phyloP scores from a whole-genome alignment of 83 land plant genomes.

The Picea engelmannii region DNA sequence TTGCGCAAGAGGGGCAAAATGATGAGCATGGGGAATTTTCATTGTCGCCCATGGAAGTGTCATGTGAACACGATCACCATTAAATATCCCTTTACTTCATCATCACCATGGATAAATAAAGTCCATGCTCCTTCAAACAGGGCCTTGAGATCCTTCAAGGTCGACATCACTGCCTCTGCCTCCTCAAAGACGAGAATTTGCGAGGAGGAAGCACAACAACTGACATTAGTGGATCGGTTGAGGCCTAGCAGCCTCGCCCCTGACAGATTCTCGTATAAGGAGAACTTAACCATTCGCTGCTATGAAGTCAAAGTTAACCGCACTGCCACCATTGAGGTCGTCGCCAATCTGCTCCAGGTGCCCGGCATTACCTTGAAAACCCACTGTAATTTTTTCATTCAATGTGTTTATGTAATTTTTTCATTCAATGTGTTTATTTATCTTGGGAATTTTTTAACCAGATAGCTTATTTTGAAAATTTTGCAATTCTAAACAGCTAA shows the following conservation, averaged over 20 bases:
- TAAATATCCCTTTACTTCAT: too few relatives aligned
- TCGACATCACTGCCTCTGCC: too few relatives aligned
- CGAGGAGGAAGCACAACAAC: too few relatives aligned
- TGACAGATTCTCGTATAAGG: conserved; percentile 55
- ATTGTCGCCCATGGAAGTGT: too few relatives aligned
- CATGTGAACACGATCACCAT: too few relatives aligned
- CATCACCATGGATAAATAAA: too few relatives aligned
- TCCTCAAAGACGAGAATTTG: too few relatives aligned
- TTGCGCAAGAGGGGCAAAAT: too few relatives aligned
- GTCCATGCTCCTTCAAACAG: too few relatives aligned
- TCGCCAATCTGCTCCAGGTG: conserved; percentile 96
- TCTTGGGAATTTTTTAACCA: not conserved
- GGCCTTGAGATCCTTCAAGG: too few relatives aligned
- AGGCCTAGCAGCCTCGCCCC: conserved; percentile 52
- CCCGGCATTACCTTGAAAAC: too few relatives aligned
- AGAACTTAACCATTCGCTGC: conserved; percentile 32
- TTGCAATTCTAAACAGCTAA: not conserved
- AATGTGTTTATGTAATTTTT: not conserved
- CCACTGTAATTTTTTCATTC: not conserved
- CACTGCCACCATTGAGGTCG: conserved; percentile 85
- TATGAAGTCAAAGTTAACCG: conserved; percentile 85
- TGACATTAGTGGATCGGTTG: conserved; percentile 34
- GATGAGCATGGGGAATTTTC: too few relatives aligned
- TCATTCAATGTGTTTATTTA: not conserved
- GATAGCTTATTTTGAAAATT: not conserved